These are phyloP conservation scores for Candida mattraensis DNA, from an alignment of 805 yeast species.

Conservation along the genomic window DNA sequence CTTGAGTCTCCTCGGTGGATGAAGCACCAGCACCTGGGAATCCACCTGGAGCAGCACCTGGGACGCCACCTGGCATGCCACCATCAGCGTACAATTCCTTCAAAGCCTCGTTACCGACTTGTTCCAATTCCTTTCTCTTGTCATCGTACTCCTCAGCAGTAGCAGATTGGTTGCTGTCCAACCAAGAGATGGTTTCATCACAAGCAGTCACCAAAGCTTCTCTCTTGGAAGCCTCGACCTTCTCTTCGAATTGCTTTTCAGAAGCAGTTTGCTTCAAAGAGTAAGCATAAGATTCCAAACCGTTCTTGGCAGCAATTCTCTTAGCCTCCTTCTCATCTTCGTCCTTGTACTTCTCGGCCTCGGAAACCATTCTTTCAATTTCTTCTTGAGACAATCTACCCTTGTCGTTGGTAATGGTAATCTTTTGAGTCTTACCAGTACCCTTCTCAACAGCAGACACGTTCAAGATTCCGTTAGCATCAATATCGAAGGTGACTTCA, in stretches of 20 bases:
- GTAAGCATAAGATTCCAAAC: constrained; percentile 13
- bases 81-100: constrained; percentile 94
- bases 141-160: constrained; percentile 88
- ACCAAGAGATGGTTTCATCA: constrained; percentile 79
- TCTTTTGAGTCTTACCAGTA: constrained; percentile 14
- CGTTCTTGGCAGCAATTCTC: constrained; percentile 15
- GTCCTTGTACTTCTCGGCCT: constrained; percentile 15
- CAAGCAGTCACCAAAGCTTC: constrained; percentile 73
- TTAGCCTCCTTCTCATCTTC: constrained; percentile 13
- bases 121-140: constrained; percentile 95
- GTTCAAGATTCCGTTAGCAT: constrained; percentile 14
- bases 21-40: constrained; percentile 34
- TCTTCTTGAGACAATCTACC: constrained; percentile 15
- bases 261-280: constrained; percentile 12
- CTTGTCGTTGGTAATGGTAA: constrained; percentile 16
- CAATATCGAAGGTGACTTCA: constrained; percentile 14
- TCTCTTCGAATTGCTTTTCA: constrained; percentile 14
- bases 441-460: constrained; percentile 14
- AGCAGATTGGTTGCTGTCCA: constrained; percentile 90
- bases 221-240: constrained; percentile 30
- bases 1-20: constrained; percentile 36
- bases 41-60: constrained; percentile 40
- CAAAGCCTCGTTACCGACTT: constrained; percentile 93
- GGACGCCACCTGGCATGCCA: constrained; percentile 61
- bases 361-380: constrained; percentile 14